These are phyloP conservation scores for Nectriaceae sp. DNA, from an alignment of 2,329 filamentous ascomycete genomes.

Conservation along the genomic window DNA sequence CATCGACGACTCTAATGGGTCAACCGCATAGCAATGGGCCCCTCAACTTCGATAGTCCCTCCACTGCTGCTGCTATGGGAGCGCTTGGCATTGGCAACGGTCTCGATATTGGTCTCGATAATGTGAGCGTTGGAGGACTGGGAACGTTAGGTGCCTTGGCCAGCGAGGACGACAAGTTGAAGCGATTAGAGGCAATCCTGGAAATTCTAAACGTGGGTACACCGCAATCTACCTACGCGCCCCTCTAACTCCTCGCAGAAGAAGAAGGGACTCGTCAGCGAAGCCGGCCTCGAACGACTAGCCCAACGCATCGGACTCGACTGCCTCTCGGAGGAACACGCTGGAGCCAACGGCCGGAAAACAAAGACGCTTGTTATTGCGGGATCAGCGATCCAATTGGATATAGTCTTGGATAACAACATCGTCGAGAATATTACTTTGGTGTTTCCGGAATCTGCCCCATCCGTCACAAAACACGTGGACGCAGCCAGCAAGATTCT, in stretches of 20 bases:
- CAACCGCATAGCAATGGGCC: constrained; percentile 44
- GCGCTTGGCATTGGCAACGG: constrained; percentile 51
- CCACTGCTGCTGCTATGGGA: constrained; percentile 62
- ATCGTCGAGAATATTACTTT: constrained; percentile 64
- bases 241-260: constrained; percentile 30
- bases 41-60: constrained; percentile 65
- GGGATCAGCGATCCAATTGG: constrained; percentile 60
- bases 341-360: constrained; percentile 48
- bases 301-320: constrained; percentile 69
- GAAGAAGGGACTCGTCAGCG: constrained; percentile 67
- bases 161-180: constrained; percentile 56
- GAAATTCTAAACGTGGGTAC: constrained; percentile 48
- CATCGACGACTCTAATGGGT: constrained; percentile 47
- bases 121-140: constrained; percentile 50
- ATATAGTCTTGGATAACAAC: constrained; percentile 63
- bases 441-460: constrained; percentile 60
- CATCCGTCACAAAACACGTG: constrained; percentile 60
- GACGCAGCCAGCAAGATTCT: constrained; percentile 67
- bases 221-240: not conserved
- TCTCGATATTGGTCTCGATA: constrained; percentile 56
- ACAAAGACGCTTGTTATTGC: constrained; percentile 61
- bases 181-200: constrained; percentile 55
- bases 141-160: constrained; percentile 43
- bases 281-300: constrained; percentile 72
- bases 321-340: constrained; percentile 58